Evolutionary conservation across 129 eudicot species (phyloP).

Genomic region (Flaveria ramosissima): DNA sequence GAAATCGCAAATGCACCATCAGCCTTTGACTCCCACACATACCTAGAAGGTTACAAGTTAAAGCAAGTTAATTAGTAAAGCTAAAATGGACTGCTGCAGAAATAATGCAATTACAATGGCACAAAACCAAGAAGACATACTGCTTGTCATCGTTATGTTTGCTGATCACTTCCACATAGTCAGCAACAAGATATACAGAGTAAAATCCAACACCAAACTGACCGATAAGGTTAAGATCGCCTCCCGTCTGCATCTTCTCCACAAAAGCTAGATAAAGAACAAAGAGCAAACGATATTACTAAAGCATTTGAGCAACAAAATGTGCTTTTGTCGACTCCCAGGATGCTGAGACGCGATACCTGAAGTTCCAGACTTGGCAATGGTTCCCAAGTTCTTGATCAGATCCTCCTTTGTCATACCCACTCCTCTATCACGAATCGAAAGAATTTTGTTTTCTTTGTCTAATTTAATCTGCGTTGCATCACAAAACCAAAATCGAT

Average conservation of each 20-base stretch:
- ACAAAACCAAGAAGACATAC: slow-evolving; percentile 43
- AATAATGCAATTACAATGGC: slow-evolving; percentile 1
- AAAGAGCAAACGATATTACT: not conserved
- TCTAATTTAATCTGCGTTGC: slow-evolving; percentile 79
- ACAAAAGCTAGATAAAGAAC: slow-evolving; percentile 68
- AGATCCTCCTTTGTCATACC: slow-evolving; percentile 99
- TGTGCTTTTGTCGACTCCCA: not conserved
- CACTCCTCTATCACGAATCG: slow-evolving; percentile 91
- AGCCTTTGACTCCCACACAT: slow-evolving; percentile 99
- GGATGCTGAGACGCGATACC: slow-evolving; percentile 45
- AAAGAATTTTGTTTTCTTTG: slow-evolving; percentile 85
- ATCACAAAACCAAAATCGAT: not conserved
- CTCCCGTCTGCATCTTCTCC: slow-evolving; percentile 97
- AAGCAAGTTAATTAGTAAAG: slow-evolving; percentile 4
- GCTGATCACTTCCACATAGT: slow-evolving; percentile 97
- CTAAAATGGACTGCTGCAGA: not conserved
- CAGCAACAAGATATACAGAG: slow-evolving; percentile 96
- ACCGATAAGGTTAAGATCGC: slow-evolving; percentile 96
- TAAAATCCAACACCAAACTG: slow-evolving; percentile 99
- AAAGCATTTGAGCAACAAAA: not conserved
- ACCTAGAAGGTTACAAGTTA: slow-evolving; percentile 39
- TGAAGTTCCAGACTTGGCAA: slow-evolving; percentile 99
- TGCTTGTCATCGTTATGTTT: slow-evolving; percentile 96
- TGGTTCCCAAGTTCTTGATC: slow-evolving; percentile 92
- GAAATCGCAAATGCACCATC: slow-evolving; percentile 96